Base-by-base conservation (phyloP, 2,329 filamentous ascomycete genomes). In the Scedosporium apiospermum region DNA sequence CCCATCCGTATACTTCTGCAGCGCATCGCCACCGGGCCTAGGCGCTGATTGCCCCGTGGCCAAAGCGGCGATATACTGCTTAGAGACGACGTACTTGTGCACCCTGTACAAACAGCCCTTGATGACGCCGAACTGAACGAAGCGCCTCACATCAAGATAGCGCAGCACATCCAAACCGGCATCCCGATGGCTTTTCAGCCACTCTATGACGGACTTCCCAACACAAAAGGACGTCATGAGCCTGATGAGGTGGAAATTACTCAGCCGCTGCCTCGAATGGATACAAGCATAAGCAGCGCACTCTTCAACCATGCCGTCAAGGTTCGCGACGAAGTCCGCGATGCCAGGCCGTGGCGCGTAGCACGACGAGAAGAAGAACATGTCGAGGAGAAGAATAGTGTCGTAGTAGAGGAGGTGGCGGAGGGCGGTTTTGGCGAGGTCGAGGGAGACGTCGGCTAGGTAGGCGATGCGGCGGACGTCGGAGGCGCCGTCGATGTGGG, bases 121-220 rank as follows among this genome's bases (percentile, higher is more conserved):
- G 73, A 98, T 96, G 64, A 97, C 84, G 63, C 93, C 95, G 70
- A 98, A 99, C 64, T 96, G 96, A 66, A 98, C 91, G 66, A 99
- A 88, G 30, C 95, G 88, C 12, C 95, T 86, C 62, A 97, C 86
- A 72, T 99, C 95, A 63, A 99, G 86, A 69, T 88, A 88, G 12
- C 82, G 79, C 7, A 97, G 80, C 46, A 89, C 81, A 64, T 86
- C 81, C 65, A 87, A 80, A 0, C 84, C 85, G 57, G 79, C 77
- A 49, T 88, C 84, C 67, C 86, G 82, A 73, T 96, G 89, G 38
- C 87, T 80, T 64, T 89, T 82, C 67, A 95, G 87, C 91, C 92
- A 98, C 72, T 93, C 90, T 70, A 89, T 89, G 12, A 98, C 82
- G n/a, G 87, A 90, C 60, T 91, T 85, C 44, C 92, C 91, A 57